A percentile compares a stretch with the other conserved stretches of the same genome.
Evolutionary conservation across 768 basidiomycete genomes (phyloP).

Genomic region (Vararia minispora): DNA sequence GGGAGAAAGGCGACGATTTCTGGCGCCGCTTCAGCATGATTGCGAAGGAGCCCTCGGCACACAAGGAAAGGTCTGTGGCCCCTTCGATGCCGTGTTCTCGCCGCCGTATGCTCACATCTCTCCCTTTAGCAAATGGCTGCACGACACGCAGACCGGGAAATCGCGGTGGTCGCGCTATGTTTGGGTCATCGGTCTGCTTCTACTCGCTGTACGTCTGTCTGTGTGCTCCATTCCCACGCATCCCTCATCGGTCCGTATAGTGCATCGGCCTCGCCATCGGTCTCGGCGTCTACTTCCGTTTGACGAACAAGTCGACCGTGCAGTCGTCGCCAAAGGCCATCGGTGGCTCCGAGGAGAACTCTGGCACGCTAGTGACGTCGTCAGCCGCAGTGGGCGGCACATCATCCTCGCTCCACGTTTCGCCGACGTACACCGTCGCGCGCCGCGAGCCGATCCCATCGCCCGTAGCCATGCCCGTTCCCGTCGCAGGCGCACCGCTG

Average conservation of each 20-base stretch:
- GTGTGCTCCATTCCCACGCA: background rate
- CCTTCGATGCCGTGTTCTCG: background rate
- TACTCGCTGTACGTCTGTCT: constrained; percentile 36
- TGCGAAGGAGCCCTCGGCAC: constrained; percentile 39
- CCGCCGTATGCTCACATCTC: background rate
- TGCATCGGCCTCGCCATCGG: constrained; percentile 45
- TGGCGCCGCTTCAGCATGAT: constrained; percentile 84
- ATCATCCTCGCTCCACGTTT: constrained; percentile 30
- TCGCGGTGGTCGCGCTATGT: constrained; percentile 54
- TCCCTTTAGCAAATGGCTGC: constrained; percentile 48
- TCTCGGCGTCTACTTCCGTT: constrained; percentile 46
- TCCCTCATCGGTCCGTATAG: constrained; percentile 17
- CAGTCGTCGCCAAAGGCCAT: constrained; percentile 48
- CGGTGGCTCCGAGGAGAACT: constrained; percentile 39
- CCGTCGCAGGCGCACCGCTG: constrained; percentile 8
- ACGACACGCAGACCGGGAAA: constrained; percentile 44
- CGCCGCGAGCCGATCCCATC: constrained; percentile 21
- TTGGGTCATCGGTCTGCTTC: constrained; percentile 51
- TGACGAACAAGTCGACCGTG: constrained; percentile 36
- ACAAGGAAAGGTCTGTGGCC: constrained; percentile 33
- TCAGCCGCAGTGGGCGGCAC: constrained; percentile 6
- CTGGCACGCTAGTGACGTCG: constrained; percentile 11
- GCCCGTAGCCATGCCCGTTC: constrained; percentile 12
- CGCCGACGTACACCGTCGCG: constrained; percentile 51
- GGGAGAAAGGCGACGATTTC: constrained; percentile 73